phyloP scores from a whole-genome alignment of 2,329 filamentous ascomycete genomes.

The Elsinoe australis region DNA sequence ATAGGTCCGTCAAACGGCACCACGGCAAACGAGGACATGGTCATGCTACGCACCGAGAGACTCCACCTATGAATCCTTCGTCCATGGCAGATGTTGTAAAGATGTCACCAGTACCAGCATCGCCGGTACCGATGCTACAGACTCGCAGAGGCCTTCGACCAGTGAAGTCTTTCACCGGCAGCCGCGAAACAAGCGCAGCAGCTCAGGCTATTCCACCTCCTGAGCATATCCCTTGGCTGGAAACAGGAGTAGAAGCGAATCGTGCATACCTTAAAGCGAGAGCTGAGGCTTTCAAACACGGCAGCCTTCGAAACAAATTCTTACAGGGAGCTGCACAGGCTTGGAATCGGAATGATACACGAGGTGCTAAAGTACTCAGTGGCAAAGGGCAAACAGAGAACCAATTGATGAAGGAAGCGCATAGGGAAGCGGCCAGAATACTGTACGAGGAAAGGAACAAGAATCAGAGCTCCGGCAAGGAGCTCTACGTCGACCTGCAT shows the following conservation, averaged over 20 bases:
- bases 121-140: constrained; percentile 47
- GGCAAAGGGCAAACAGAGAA: constrained; percentile 94
- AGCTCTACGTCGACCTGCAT: constrained; percentile 92
- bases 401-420: constrained; percentile 91
- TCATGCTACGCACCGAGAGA: constrained; percentile 54
- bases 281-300: constrained; percentile 94
- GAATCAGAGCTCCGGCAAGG: constrained; percentile 46
- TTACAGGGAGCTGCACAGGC: constrained; percentile 94
- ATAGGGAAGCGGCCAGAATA: constrained; percentile 83
- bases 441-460: constrained; percentile 92
- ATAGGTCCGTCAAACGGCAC: constrained; percentile 79
- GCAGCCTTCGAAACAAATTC: constrained; percentile 93
- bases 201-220: constrained; percentile 79
- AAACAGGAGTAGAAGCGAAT: constrained; percentile 85
- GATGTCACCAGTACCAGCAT: constrained; percentile 78
- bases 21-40: constrained; percentile 85
- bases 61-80: constrained; percentile 56
- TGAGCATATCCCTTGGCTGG: constrained; percentile 91
- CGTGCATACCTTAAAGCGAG: constrained; percentile 91
- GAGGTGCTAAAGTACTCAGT: constrained; percentile 89
- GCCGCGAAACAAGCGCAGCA: constrained; percentile 69
- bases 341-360: constrained; percentile 96
- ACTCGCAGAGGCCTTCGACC: constrained; percentile 50
- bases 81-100: constrained; percentile 91
- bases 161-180: constrained; percentile 57